Evolutionary conservation across 148 eudicot genomes (phyloP), one percentile per base, ranked within the genome.

Genomic region (Camellia japonica): DNA sequence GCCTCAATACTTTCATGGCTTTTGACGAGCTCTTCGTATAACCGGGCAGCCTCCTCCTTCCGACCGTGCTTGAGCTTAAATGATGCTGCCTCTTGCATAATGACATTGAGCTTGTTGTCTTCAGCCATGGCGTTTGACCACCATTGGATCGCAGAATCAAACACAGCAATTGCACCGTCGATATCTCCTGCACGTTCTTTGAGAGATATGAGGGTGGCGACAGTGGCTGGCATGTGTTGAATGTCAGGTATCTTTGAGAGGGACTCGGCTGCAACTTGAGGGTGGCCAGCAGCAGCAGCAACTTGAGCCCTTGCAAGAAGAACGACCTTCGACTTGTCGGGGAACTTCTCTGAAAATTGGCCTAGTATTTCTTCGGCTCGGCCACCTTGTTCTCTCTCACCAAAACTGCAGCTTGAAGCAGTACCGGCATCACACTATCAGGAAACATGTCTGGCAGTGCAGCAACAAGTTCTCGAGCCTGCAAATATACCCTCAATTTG

Each of bases 61-160:
- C 81, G 87, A 47, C 98, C 95, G 79, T 93, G 93, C 83, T 92
- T 93, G 82, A 94, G 93, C 89, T 90, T 93, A 83, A 92, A 94
- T 14, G 97, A 62, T 44, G 95, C 95, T 47, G 94, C 97, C 82
- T 91, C 95, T 76, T 87, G 90, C 95, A 93, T 89, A 68, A 94
- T 91, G 67, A 87, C 61, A 23, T 23, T 23, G 30, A 23, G 30
- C 30, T 23, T 23, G 30, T 23, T 23, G 30, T 23, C 30, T 23
- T 23, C 30, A 23, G 30, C 30, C 30, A 23, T 23, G 30, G 30
- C 30, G 0, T 23, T 23, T 23, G 30, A 23, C 30, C 30, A 23
- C 30, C 30, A 23, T 23, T 23, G 30, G 30, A 23, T 23, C 30
- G 30, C 30, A 23, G 30, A 23, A 23, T 23, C 30, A 23, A 23